phyloP scores from a whole-genome alignment of 495 filamentous ascomycete species.

The Tetracladium marchalianum region DNA sequence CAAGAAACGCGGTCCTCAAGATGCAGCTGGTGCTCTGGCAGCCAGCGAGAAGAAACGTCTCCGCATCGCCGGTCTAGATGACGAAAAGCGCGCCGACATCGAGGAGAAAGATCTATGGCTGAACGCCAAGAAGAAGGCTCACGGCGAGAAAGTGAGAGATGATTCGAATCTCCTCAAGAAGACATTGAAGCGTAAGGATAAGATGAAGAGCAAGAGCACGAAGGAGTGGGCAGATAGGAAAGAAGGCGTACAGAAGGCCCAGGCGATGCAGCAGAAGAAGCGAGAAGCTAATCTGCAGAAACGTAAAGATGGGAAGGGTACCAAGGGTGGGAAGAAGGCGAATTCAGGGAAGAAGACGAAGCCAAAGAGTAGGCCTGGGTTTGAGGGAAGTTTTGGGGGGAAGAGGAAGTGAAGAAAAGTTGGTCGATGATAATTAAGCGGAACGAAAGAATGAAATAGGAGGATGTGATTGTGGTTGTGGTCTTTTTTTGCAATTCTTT shows the following conservation, averaged over 20 bases:
- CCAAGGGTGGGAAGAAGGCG: slow-evolving; percentile 50
- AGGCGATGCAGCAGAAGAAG: slow-evolving; percentile 75
- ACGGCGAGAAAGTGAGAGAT: slow-evolving; percentile 84
- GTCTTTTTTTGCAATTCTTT: too few species aligned
- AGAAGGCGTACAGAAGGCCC: slow-evolving; percentile 62
- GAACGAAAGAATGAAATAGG: too few species aligned
- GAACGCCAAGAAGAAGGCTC: slow-evolving; percentile 78
- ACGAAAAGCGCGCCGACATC: slow-evolving; percentile 70
- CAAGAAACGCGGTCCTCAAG: slow-evolving; percentile 67
- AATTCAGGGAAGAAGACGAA: slow-evolving; percentile 40
- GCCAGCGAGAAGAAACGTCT: slow-evolving; percentile 63
- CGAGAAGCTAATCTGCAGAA: slow-evolving; percentile 81
- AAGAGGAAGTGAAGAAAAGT: slow-evolving; percentile 13
- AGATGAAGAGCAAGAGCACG: slow-evolving; percentile 78
- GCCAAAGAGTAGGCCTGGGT: slow-evolving; percentile 55
- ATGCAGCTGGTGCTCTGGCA: slow-evolving; percentile 64
- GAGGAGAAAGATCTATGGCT: slow-evolving; percentile 92
- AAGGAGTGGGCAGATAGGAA: slow-evolving; percentile 80
- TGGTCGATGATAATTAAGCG: too few species aligned
- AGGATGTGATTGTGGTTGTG: too few species aligned
- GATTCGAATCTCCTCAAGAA: slow-evolving; percentile 87
- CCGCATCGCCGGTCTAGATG: slow-evolving; percentile 58
- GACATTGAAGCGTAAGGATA: slow-evolving; percentile 86
- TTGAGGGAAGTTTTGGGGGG: slow-evolving; percentile 82
- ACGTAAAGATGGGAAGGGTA: slow-evolving; percentile 63